Base-by-base conservation (phyloP, 805 yeast genomes). In the Maudiozyma barnettii region DNA sequence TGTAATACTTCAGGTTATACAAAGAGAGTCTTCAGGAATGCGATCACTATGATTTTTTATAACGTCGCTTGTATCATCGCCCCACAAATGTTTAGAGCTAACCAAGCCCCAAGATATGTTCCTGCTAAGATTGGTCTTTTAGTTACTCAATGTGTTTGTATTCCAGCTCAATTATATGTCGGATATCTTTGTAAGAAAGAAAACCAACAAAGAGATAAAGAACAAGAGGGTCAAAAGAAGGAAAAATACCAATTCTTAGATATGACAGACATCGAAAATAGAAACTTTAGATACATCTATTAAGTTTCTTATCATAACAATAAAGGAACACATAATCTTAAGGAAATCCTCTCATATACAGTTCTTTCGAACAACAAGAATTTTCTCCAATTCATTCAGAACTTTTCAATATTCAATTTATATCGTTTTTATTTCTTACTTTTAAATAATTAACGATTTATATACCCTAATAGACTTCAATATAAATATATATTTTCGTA, bases 1-100 rank as follows among this genome's bases (percentile, higher is more conserved):
- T 73, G 81, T 41, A 79, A 79, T 53, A 78, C 82, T 8, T 77
- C 84, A 0, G 84, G 84, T 1, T 75, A 77, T 47, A 77, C 82
- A 5, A 79, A 79, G 55, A 71, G 79, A 51, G 62, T 77, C 22
- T 72, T 73, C 30, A 65, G 82, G 50, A 78, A 77, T 54, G 77
- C 75, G 5, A 54, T 73, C 21, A 77, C 79, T 0, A 74, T 79
- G 79, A 67, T 78, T 45, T 76, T 74, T n/a, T 79, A 78, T 56
- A 77, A 79, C 10, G 61, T 78, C 21, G 78, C 81, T 7, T 74
- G 81, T 54, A 64, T 83, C 49, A 68, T 79, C 43, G 86, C 84
- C 0, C 85, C 88, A 2, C 84, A 80, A 54, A 64, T 79, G 54
- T 80, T 81, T 63, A 72, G 76, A 51, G 69, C 68, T 0, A 53